A percentile compares a stretch with the other conserved stretches of the same genome.
Conservation (phyloP, 768 basidiomycete species). For the Collybia nuda region DNA sequence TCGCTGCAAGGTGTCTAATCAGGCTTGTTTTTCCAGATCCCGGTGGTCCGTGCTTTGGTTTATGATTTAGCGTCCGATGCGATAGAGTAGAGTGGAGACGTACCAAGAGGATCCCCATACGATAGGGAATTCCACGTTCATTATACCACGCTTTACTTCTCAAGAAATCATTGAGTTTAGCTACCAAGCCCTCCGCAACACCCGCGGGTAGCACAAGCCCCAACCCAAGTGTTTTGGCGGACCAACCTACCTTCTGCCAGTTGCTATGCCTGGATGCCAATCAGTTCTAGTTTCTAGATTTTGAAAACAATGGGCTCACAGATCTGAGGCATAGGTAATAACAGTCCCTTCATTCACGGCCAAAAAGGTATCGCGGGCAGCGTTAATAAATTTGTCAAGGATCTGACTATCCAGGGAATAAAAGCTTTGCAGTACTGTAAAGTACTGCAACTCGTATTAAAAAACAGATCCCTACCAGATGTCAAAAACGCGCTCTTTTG, state of each 20-base stretch:
- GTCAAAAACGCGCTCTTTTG: no score
- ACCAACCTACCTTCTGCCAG: not conserved
- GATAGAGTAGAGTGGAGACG: not conserved
- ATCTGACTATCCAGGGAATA: no score
- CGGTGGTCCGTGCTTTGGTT: constrained; percentile 61
- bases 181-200: constrained; percentile 56
- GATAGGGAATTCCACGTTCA: constrained; percentile 64
- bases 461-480: no score
- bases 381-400: no score
- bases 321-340: not conserved
- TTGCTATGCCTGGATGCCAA: not conserved
- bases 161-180: constrained; percentile 70
- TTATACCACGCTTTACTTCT: constrained; percentile 69
- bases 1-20: constrained; percentile 71
- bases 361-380: no score
- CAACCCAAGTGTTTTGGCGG: not conserved
- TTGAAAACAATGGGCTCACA: not conserved
- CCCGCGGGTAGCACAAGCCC: constrained; percentile 33
- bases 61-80: not conserved
- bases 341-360: not conserved
- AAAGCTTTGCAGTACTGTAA: no score
- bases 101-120: constrained; percentile 68
- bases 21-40: constrained; percentile 78
- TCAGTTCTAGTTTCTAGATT: not conserved
- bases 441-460: no score